Base-by-base conservation (phyloP, 2,329 filamentous ascomycete species). In the Fusarium xyrophilum region DNA sequence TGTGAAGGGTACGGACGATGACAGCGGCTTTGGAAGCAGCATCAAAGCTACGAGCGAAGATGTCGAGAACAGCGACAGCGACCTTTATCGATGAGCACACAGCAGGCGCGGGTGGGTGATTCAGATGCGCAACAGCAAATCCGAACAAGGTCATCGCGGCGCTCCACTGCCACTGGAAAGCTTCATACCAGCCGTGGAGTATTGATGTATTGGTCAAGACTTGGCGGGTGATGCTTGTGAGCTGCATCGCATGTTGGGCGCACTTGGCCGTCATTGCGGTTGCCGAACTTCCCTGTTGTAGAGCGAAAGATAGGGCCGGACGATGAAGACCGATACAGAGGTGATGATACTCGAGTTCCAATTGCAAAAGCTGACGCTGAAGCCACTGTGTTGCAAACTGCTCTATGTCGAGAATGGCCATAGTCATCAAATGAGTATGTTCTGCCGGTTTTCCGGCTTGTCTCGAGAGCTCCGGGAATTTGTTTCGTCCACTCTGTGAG, bases 131-230 rank as follows among this genome's bases (percentile, higher is more conserved):
- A 19, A 63, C 28, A 1, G 56, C 51, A 10, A 63, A 63, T 1
- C 60, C 60, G 0, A 63, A 38, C 10, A 63, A 21, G 0, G 60
- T 58, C 60, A 63, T 63, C 8, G 59, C 59, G 0, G 60, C 59
- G 19, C 59, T 63, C 60, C 60, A 63, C 2, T 64, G 60, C 60
- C 60, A 63, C 23, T 63, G 60, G 9, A 63, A 63, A 3, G 60
- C 38, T 32, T 63, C 60, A 6, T 63, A 59, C 60, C 60, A 63
- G 1, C 60, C 60, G 6, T 63, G 47, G 4, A 63, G 43, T 1
- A 36, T 63, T 7, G 38, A 33, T 4, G 60, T 44, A 1, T 39
- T 58, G 14, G 43, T 19, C 4, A 63, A 7, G 1, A 23, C 38
- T 19, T 63, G 60, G 7, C 39, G 38, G 4, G 25, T 63, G 8